Percentiles rank a stretch among this genome's conserved stretches.
Evolutionary conservation across 495 filamentous ascomycete species (phyloP).

Genomic region (Penicillium simplicissimum): DNA sequence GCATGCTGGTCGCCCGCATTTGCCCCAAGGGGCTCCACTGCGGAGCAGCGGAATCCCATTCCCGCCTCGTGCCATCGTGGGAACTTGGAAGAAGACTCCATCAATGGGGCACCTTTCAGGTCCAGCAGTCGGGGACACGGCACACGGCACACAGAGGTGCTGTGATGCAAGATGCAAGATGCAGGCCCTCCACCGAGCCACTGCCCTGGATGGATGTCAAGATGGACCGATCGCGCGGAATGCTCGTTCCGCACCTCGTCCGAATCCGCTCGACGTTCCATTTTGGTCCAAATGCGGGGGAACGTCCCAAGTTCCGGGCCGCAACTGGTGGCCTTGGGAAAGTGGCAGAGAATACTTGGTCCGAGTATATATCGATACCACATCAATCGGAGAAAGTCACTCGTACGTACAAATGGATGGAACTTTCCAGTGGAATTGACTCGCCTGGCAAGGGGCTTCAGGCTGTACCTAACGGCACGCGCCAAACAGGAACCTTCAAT

Average conservation of each 20-base stretch:
- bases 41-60: background rate
- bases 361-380: no score
- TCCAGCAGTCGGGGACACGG: background rate
- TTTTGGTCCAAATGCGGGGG: background rate
- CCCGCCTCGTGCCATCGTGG: background rate
- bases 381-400: no score
- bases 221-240: background rate
- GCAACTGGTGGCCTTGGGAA: no score
- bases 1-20: background rate
- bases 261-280: background rate
- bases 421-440: no score
- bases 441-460: no score
- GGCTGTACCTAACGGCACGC: no score
- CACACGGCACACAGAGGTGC: background rate
- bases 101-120: no score
- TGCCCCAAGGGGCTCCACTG: background rate
- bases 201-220: background rate
- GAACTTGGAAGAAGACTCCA: no score
- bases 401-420: no score
- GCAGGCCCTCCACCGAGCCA: background rate
- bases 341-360: no score
- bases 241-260: constrained; percentile 2
- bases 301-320: background rate
- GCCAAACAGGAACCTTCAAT: no score
- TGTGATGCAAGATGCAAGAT: no score